Conservation (phyloP, 441 rosid genomes). For the Arabidopsis hybrid region DNA sequence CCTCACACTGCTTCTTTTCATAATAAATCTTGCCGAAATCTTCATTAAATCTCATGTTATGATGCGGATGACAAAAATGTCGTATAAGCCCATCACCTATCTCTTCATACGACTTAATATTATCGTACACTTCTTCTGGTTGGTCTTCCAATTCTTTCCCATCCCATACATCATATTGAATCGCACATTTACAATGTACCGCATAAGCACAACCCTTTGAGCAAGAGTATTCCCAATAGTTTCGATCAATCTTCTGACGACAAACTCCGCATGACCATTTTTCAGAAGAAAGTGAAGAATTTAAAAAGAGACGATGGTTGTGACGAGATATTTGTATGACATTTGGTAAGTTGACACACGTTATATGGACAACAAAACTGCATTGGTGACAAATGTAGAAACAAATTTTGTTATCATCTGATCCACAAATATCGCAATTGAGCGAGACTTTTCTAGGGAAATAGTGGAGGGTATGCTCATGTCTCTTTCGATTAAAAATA, state of each 20-base stretch:
- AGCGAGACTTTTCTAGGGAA: not conserved
- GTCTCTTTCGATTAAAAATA: not conserved
- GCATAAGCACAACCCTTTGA: slow-evolving; percentile 8
- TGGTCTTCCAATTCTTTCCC: not conserved
- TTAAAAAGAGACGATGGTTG: slow-evolving; percentile 10
- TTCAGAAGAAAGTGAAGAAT: not conserved
- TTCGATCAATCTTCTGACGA: not conserved
- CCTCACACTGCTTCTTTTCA: not conserved
- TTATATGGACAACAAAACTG: slow-evolving; percentile 15
- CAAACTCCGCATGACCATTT: slow-evolving; percentile 18
- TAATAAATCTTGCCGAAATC: not conserved
- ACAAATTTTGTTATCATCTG: not conserved
- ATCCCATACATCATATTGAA: not conserved
- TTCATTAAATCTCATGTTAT: not conserved
- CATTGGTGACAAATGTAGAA: slow-evolving; percentile 49
- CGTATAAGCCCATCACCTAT: not conserved
- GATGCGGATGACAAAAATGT: slow-evolving; percentile 17
- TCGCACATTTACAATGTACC: slow-evolving; percentile 23
- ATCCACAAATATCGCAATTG: slow-evolving; percentile 41
- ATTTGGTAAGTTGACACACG: slow-evolving; percentile 15
- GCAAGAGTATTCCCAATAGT: slow-evolving; percentile 21
- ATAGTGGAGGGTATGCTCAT: slow-evolving; percentile 22
- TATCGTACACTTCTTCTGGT: not conserved
- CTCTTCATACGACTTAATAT: not conserved
- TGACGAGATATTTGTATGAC: slow-evolving; percentile 28